A percentile compares a stretch with the other conserved stretches of the same genome.
phyloP scores from a whole-genome alignment of 2,329 filamentous ascomycete genomes.

The Paecilomyces variotii region DNA sequence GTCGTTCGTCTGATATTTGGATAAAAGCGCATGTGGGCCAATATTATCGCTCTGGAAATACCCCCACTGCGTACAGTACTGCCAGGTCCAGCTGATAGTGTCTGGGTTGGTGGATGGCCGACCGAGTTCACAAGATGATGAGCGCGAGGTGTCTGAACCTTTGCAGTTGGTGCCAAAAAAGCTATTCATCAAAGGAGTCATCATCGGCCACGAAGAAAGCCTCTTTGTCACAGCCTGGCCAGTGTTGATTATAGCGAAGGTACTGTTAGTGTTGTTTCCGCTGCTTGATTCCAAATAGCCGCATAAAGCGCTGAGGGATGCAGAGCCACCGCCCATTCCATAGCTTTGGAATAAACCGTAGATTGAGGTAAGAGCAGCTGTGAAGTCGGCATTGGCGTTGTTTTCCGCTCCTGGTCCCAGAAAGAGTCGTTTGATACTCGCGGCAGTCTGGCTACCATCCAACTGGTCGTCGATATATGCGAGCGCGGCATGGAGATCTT shows the following conservation, averaged over 20 bases:
- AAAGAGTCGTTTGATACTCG: constrained; percentile 40
- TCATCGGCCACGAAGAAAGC: constrained; percentile 35
- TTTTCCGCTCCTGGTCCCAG: constrained; percentile 39
- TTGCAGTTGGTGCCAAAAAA: constrained; percentile 36
- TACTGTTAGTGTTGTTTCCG: constrained; percentile 26
- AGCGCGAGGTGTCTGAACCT: constrained; percentile 13
- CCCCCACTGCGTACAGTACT: constrained; percentile 48
- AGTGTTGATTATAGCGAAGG: constrained; percentile 29
- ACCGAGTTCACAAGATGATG: constrained; percentile 32
- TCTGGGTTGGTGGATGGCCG: constrained; percentile 25
- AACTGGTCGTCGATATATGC: constrained; percentile 43
- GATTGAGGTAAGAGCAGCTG: constrained; percentile 32
- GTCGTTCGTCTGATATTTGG: constrained; percentile 38
- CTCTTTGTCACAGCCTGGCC: constrained; percentile 33
- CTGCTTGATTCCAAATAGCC: constrained; percentile 35
- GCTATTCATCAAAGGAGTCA: constrained; percentile 30
- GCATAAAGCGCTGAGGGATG: constrained; percentile 36
- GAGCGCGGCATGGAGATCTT: constrained; percentile 42
- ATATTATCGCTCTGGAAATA: constrained; percentile 44
- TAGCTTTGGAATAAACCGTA: constrained; percentile 39
- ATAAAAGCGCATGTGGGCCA: constrained; percentile 40
- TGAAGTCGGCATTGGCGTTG: constrained; percentile 42
- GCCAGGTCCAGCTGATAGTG: constrained; percentile 42
- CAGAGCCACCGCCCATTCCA: constrained; percentile 31
- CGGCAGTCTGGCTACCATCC: constrained; percentile 24